Base-by-base conservation (phyloP, 805 yeast species). In the Debaryomyces prosopidis region DNA sequence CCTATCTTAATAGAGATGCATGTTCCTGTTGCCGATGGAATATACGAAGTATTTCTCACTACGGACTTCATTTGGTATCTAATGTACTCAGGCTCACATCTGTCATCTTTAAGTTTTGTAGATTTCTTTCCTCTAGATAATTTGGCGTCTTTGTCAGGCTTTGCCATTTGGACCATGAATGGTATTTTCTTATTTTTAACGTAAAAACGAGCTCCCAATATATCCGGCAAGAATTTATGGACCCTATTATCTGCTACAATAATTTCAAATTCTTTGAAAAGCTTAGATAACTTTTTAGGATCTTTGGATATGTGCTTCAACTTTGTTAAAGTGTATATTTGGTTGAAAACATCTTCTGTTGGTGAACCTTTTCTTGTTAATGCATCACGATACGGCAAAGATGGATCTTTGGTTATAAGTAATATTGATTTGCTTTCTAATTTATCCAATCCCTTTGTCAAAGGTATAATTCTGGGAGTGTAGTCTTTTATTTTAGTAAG, bases 351-450 rank as follows among this genome's bases (percentile, higher is more conserved):
- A 46, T 84, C 87, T 43, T 82, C 80, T 0, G 90, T 83, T 1
- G 77, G 73, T 1, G 81, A 69, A 14, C 73, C 80, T 46, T 75
- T 74, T 23, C 65, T 67, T 5, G 73, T 68, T 4, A 87, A 59
- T 4, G 75, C 71, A 9, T 69, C 70, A 30, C 82, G 69, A 54
- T 81, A 87, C 5, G 73, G 70, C 4, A 77, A 69, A 4, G 84
- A 78, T 1, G 92, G 91, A 57, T 88, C 94, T 51, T 85, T 87
- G 7, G 92, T 85, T 11, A 89, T 74, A 15, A 89, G 68, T 3
- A 87, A 59, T 4, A 86, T 75, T 17, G 80, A 68, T 40, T 76
- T 68, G 16, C 77, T 76, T 16, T 75, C 74, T 2, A 80, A 59
- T 45, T 71, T 73, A 42, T 75, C 76, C 45, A 85, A 60, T 50